A percentile compares a stretch with the other conserved stretches of the same genome.
phyloP scores from a whole-genome alignment of 139 green algal genomes.

The Mychonastes homosphaera region DNA sequence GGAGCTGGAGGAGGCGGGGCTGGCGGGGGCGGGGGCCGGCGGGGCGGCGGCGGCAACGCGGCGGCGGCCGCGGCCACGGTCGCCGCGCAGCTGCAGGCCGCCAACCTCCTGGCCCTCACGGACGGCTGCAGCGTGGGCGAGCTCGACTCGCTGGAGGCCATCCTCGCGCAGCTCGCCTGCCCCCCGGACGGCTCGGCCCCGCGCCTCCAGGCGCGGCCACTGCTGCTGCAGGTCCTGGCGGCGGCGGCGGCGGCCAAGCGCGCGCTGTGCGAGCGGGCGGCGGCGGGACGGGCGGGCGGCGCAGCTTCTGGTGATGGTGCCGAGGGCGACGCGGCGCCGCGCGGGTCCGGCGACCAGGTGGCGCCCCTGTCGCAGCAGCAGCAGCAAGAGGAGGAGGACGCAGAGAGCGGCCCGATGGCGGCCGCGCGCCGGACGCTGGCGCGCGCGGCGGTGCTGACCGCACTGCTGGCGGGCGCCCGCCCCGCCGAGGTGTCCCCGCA shows the following conservation, averaged over 20 bases:
- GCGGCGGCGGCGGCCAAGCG: background rate
- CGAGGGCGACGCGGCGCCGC: too few species aligned
- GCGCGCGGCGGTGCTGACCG: too few species aligned
- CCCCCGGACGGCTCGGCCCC: constrained; percentile 24
- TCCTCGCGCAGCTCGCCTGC: constrained; percentile 29
- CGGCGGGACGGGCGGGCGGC: background rate
- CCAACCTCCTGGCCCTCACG: constrained; percentile 50
- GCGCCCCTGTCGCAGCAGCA: too few species aligned
- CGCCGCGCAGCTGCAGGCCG: too few species aligned
- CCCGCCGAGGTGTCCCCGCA: too few species aligned
- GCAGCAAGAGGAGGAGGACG: too few species aligned
- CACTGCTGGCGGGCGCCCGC: too few species aligned
- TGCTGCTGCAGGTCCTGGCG: constrained; percentile 33
- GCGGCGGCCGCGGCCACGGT: background rate
- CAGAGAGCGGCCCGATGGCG: too few species aligned
- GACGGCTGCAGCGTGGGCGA: constrained; percentile 51
- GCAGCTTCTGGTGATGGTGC: background rate
- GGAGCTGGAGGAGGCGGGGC: background rate
- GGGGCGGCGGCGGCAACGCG: background rate
- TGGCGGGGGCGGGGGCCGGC: background rate
- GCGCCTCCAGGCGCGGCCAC: constrained; percentile 20
- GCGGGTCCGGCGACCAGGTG: too few species aligned
- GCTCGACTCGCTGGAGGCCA: constrained; percentile 59
- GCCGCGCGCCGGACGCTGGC: too few species aligned
- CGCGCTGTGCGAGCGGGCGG: background rate